phyloP scores from a whole-genome alignment of 2,329 filamentous ascomycete genomes.

The Pseudogymnoascus sp. region DNA sequence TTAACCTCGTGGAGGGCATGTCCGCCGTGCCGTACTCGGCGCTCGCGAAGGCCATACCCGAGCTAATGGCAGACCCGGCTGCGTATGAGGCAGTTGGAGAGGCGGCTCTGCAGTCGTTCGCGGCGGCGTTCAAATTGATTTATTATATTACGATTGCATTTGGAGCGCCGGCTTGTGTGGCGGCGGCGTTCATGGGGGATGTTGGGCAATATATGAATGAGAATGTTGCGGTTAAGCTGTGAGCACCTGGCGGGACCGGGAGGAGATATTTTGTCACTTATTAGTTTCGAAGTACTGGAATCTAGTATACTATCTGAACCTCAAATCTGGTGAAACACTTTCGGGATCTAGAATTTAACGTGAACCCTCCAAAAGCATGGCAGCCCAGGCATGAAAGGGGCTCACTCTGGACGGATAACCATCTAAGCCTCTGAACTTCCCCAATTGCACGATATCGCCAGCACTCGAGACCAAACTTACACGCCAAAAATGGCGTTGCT shows the following conservation, averaged over 20 bases:
- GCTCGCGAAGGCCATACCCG: background rate
- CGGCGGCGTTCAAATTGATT: constrained; percentile 41
- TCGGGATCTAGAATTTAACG: background rate
- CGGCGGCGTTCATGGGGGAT: constrained; percentile 44
- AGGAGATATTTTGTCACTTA: background rate
- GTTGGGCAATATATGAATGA: constrained; percentile 43
- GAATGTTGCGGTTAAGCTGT: constrained; percentile 40
- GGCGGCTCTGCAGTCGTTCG: background rate
- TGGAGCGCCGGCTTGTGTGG: constrained; percentile 41
- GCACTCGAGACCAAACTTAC: background rate
- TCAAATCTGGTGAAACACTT: background rate
- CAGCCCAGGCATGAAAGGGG: background rate
- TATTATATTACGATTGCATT: constrained; percentile 49
- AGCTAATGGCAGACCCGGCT: background rate
- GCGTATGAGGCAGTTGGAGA: background rate
- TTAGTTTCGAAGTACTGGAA: background rate
- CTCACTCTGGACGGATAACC: background rate
- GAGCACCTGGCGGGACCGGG: constrained; percentile 8
- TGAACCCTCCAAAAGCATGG: background rate
- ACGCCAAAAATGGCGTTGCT: background rate
- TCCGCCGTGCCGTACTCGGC: background rate
- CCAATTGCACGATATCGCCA: background rate
- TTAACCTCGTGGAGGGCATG: background rate
- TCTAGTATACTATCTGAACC: background rate
- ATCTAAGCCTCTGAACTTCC: background rate